Evolutionary conservation across 2,329 filamentous ascomycete species (phyloP).

Genomic region (Zymoseptoria ardabiliae): DNA sequence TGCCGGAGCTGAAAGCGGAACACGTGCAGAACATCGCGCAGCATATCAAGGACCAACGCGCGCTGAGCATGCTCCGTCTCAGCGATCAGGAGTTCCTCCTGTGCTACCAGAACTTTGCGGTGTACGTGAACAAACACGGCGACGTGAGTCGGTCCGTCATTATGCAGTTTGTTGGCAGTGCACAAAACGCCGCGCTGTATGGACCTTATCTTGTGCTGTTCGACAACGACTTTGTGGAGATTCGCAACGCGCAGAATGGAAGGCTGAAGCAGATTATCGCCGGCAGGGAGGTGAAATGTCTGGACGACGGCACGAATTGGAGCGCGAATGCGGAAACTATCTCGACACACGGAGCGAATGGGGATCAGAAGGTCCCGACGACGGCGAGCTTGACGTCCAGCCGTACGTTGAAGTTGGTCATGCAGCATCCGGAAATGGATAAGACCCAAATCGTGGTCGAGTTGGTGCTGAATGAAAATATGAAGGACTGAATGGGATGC

Average conservation of each 20-base stretch:
- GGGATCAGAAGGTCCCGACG: slow-evolving; percentile 16
- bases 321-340: slow-evolving; percentile 30
- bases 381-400: slow-evolving; percentile 31
- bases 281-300: slow-evolving; percentile 77
- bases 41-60: slow-evolving; percentile 73
- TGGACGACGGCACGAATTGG: slow-evolving; percentile 73
- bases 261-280: slow-evolving; percentile 89
- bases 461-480: slow-evolving; percentile 80
- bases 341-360: slow-evolving; percentile 13
- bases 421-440: slow-evolving; percentile 85
- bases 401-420: slow-evolving; percentile 83
- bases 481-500: slow-evolving; percentile 24
- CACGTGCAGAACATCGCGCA: slow-evolving; percentile 78
- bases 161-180: slow-evolving; percentile 98
- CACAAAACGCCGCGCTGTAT: slow-evolving; percentile 78
- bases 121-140: slow-evolving; percentile 97
- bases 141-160: slow-evolving; percentile 90
- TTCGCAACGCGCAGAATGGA: slow-evolving; percentile 93
- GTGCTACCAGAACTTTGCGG: slow-evolving; percentile 90
- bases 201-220: slow-evolving; percentile 89
- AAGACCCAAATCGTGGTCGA: slow-evolving; percentile 85
- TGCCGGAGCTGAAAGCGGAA: slow-evolving; percentile 74
- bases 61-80: slow-evolving; percentile 92
- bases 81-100: slow-evolving; percentile 83
- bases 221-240: slow-evolving; percentile 93